Evolutionary conservation across 495 filamentous ascomycete genomes (phyloP), one percentile per base, ranked within the genome.

Genomic region (Bombardia bombarda): DNA sequence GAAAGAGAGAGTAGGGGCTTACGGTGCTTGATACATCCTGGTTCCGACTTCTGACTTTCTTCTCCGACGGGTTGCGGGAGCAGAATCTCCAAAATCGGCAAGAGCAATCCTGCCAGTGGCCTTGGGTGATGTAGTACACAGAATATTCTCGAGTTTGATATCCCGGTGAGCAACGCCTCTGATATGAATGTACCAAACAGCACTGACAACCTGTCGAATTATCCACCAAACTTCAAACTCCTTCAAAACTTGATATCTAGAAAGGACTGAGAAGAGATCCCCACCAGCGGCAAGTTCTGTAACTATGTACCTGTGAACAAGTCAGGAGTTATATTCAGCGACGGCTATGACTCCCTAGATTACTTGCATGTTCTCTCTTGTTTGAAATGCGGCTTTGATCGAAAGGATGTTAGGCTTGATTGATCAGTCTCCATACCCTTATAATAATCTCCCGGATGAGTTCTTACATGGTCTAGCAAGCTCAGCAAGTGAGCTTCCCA

Each of bases 91-190:
- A 58, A 92, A 84, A 52, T 92, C 86, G 0, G 82, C 81, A 18
- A 92, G 63, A 1, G 89, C 72, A 16, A 89, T 65, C 20, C 86
- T 61, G 30, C 72, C 60, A 2, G 64, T 62, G 24, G 63, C 49
- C 23, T 56, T 60, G 7, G 74, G 67, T 1, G 84, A 75, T 33
- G 73, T 81, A 26, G 90, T 71, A 18, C 65, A 61, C 52, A 97
- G 87, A 46, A 97, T 84, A 59, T 97, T 97, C 67, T 97, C 90
- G 4, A 85, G 87, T 66, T 97, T 95, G 65, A 95, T 84, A 55
- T 97, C 90, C 34, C 90, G 83, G 60, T 95, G 90, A 47, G 83
- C 89, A 41, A 95, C 69, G 32, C 82, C 82, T 43, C 83, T 83
- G 34, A 73, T 63, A 59, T 97, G 90, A 62, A 95, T 80, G 60